Evolutionary conservation across 192 early-diverging fungal genomes (phyloP), one percentile per base, ranked within the genome.

Genomic region (Fimicolochytrium jonesii): DNA sequence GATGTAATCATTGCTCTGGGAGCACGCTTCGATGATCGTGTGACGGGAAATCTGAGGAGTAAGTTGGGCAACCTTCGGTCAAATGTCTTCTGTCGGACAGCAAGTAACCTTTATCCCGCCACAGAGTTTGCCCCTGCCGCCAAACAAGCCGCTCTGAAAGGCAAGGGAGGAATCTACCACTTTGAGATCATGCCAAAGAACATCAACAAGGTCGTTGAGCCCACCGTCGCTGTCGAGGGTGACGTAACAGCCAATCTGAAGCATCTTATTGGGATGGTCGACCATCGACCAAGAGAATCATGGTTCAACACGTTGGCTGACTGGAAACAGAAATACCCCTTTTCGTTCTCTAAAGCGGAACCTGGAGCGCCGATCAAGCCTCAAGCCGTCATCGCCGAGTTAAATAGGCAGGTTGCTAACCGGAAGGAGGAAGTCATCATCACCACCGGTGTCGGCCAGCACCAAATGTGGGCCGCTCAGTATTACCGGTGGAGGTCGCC

Each of bases 141-240:
- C 33, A 86, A 86, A 66, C 80, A 86, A 68, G 96, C 96, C 10
- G 92, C 90, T 39, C 74, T 78, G 25, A 88, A 90, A 61, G 83
- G 87, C 57, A 89, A 87, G 45, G 96, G 96, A 49, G 96, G 96
- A 56, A 97, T 99, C 52, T 84, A 93, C 54, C 96, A 99, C 73
- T 99, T 99, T 84, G 96, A 99, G 70, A 96, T 99, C 67, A 86
- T 94, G 86, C 94, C 93, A 68, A 99, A 99, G 82, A 95, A 99
- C 75, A 97, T 99, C 83, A 99, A 97, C 83, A 99, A 99, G 82
- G 89, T 94, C 26, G 87, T 99, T 36, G 83, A 92, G 65, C 91
- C 88, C 26, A 91, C 90, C 44, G 73, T 87, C 29, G 92, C 94
- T 31, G 87, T 99, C 36, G 93, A 95, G 71, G 96, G 96, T 33